Evolutionary conservation across 1,139 yeast genomes (phyloP), one percentile per base, ranked within the genome.

Genomic region (Keqinozyma sinolaborantium): DNA sequence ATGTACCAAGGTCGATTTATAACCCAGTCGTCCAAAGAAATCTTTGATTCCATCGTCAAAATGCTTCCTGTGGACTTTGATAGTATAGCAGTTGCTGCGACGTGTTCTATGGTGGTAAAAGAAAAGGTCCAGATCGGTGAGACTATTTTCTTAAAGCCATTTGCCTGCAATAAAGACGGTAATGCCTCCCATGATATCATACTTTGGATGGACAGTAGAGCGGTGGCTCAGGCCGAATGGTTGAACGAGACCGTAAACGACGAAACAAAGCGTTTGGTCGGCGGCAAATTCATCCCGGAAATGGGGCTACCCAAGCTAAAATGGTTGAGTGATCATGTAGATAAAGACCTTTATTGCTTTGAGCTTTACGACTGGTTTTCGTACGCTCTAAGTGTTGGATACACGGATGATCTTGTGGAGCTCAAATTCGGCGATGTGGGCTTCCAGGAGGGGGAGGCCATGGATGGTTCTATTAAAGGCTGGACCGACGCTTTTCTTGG

Each of bases 161-260:
- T 47, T 23, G 54, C 57, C 30, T 45, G 50, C 30, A 50, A 49
- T 16, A 40, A 46, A 26, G 26, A 30, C 24, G 36, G 32, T 3
- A 41, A 43, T 9, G 27, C 35, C 1, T 44, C 45, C 8, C 63
- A 64, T 25, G 75, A 75, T 43, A 59, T 77, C 2, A 57, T 77
- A 5, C 58, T 77, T 32, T 77, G 83, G 83, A 77, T 77, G 83
- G 83, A 77, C 42, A 57, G 60, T n/a, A 50, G 73, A 30, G 56
- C 78, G 5, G 38, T 33, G 1, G 31, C 42, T 3, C 69, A 73
- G 41, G 48, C 70, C 2, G 26, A 34, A 3, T 32, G 42, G n/a
- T 45, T 74, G 11, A 69, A 69, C 33, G 15, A 36, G 4, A 30
- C 10, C 2, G 38, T 57, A 21, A 43, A 47, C 2, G 34, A 36